A percentile compares a stretch with the other conserved stretches of the same genome.
Conservation (phyloP, 2,329 filamentous ascomycete species). For the Torrubiella hemipterigena region DNA sequence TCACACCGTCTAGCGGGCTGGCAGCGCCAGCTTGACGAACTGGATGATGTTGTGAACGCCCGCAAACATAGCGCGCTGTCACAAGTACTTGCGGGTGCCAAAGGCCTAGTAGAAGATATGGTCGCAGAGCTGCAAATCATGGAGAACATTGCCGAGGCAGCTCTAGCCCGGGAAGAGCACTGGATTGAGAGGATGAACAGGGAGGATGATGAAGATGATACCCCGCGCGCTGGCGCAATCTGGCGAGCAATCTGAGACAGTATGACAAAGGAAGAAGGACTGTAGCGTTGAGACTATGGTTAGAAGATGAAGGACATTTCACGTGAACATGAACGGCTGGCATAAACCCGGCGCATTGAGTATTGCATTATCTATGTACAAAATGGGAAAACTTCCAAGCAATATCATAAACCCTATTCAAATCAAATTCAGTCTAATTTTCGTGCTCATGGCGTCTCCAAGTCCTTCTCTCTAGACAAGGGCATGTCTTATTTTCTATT, state of each 20-base stretch:
- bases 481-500: not conserved
- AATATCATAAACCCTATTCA: too few relatives aligned
- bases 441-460: too few relatives aligned
- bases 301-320: too few relatives aligned
- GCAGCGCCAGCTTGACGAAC: conserved; percentile 31
- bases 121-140: conserved; percentile 49
- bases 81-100: conserved; percentile 1
- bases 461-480: too few relatives aligned
- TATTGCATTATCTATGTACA: too few relatives aligned
- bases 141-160: conserved; percentile 47
- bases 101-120: conserved; percentile 37
- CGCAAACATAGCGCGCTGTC: conserved; percentile 7
- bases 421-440: too few relatives aligned
- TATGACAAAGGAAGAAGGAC: not conserved
- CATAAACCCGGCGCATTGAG: too few relatives aligned
- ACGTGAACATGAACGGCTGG: too few relatives aligned
- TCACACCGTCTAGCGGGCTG: conserved; percentile 43
- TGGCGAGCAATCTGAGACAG: conserved; percentile 28
- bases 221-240: conserved; percentile 30
- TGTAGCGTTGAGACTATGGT: too few relatives aligned
- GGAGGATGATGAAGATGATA: conserved; percentile 23
- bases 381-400: too few relatives aligned
- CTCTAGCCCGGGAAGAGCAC: conserved; percentile 39
- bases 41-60: conserved; percentile 21
- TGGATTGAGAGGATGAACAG: conserved; percentile 47